Base-by-base conservation (phyloP, 805 yeast species). In the Kluyveromyces wickerhamii region DNA sequence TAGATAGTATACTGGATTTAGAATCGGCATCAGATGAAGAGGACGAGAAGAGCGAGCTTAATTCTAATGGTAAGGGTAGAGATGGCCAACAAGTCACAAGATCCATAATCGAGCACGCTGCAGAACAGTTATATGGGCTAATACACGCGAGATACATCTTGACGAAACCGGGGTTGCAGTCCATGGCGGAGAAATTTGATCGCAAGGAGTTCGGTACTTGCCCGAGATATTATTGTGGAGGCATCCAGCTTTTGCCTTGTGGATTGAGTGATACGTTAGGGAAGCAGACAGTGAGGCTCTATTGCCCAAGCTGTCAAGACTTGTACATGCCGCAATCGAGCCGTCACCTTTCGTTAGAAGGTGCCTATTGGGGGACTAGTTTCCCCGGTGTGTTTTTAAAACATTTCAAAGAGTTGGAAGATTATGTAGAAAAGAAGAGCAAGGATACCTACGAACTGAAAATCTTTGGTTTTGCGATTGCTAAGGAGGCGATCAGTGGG, bases 361-460 rank as follows among this genome's bases (percentile, higher is more conserved):
- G 98, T 4, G 96, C 97, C 1, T 92, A 81, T 51, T 92, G 94
- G 65, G 97, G 98, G 4, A 86, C 97, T 0, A 79, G 94, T 22
- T 92, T 92, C 63, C 92, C 96, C 1, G 96, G 96, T 2, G 71
- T 92, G 46, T 82, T 92, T 49, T 74, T 92, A 41, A 83, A 87
- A 54, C 81, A 84, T 72, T 87, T 80, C 62, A 86, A 92, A n/a
- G 96, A 86, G 44, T 74, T 87, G 33, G 94, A 82, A 52, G 74
- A 74, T 48, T 86, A 82, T 50, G 78, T 85, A 45, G 67, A 70
- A 37, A 66, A 72, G 38, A 67, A 82, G 50, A 65, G 74, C 43
- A 74, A 71, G 27, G 58, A 56, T 9, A 47, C 53, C 1, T 79
- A 71, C 54, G 81, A 83, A 32, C 70, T 87, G 51, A 83, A 78